Percentiles rank a stretch among this genome's conserved stretches.
Conservation (phyloP, 371 early-diverging fungal genomes). For the Mucor saturninus region DNA sequence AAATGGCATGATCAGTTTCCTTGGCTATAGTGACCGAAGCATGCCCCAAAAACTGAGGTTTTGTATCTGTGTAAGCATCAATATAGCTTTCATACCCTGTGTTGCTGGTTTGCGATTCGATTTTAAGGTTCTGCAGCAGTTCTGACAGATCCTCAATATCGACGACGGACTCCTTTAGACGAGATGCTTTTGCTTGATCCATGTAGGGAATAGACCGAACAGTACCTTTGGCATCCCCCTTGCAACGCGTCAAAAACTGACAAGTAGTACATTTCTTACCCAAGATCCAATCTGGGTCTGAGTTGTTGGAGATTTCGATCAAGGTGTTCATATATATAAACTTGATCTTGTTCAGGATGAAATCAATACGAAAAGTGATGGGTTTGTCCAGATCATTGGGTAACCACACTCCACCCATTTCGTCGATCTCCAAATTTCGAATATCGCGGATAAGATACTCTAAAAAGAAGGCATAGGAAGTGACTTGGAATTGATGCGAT, state of each 20-base stretch:
- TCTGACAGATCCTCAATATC: conserved; percentile 54
- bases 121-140: conserved; percentile 11
- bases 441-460: conserved; percentile 45
- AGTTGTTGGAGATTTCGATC: conserved; percentile 33
- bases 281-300: conserved; percentile 45
- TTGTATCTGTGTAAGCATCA: conserved; percentile 27
- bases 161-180: conserved; percentile 20
- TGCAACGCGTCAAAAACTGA: conserved; percentile 42
- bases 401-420: conserved; percentile 53
- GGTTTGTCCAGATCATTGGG: conserved; percentile 38
- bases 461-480: conserved; percentile 53
- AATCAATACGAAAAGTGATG: conserved; percentile 46
- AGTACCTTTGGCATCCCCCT: conserved; percentile 41
- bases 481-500: conserved; percentile 63
- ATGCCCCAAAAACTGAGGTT: conserved; percentile 41
- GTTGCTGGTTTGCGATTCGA: not conserved
- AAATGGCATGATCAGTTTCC: conserved; percentile 32
- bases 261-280: conserved; percentile 51
- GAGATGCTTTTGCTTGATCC: conserved; percentile 31
- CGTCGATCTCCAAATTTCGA: conserved; percentile 46
- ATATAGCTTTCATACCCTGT: conserved; percentile 20
- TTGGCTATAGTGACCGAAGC: conserved; percentile 28
- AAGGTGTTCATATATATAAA: conserved; percentile 44
- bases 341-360: conserved; percentile 48
- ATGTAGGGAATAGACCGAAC: conserved; percentile 40